Base-by-base conservation (phyloP, 148 eudicot genomes). In the Vaccinium corymbosum region DNA sequence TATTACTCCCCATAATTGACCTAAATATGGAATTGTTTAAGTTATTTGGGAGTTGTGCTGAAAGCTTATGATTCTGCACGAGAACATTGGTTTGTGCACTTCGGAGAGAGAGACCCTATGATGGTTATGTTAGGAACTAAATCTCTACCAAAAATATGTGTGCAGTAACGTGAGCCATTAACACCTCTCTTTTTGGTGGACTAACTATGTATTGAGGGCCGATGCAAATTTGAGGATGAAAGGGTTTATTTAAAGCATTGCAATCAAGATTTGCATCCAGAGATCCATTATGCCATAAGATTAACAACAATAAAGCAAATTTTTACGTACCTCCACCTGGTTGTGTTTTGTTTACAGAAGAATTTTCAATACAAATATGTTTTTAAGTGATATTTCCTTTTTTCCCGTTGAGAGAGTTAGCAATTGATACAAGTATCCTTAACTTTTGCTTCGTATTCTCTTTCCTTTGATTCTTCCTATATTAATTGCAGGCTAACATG, bases 401-500 rank as follows among this genome's bases (percentile, higher is more conserved):
- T 57, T 83, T 42, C 29, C 70, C 17, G 17, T 22, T 20, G 4
- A 4, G 50, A 57, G 20, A 35, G 48, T 80, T 10, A 53, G 35
- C 35, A 11, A 29, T 29, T 12, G 8, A 20, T 57, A 42, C 12
- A 10, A 17, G 48, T 42, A 20, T 80, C 19, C 19, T 57, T 29
- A 19, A 32, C 17, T 15, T 50, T 53, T 55, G 61, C 46, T 42
- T 57, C 53, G 75, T 51, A 14, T 70, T 10, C 61, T 25, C 16
- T 74, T 66, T 27, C 35, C 81, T 73, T 74, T 50, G 13, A 15
- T 53, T 72, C 19, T 73, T 29, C 7, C 27, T 7, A 12, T 38
- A 4, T 68, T 35, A 52, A 9, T 87, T 66, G 49, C 94, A 97
- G 99, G 90, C 99, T 80, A 97, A 97, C 90, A 94, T 97, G 99